phyloP scores from a whole-genome alignment of 1,284 basidiomycete species.

The Cryptococcus jaspeensis region DNA sequence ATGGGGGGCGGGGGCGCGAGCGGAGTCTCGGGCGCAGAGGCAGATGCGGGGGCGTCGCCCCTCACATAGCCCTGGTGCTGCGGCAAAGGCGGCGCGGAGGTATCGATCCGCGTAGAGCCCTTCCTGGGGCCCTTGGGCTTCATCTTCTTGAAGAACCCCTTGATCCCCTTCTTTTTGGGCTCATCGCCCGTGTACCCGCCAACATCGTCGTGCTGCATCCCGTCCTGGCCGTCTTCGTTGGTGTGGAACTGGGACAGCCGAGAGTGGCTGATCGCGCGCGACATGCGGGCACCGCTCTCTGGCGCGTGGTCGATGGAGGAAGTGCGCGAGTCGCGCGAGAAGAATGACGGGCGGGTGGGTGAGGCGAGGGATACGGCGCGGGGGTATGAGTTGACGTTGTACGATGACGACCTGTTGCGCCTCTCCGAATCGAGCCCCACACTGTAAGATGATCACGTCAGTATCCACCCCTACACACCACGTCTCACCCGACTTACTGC shows the following conservation, averaged over 20 bases:
- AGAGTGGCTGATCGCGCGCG: slow-evolving; percentile 29
- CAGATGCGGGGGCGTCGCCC: too few species aligned
- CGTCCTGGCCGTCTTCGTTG: slow-evolving; percentile 22
- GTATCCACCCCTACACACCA: neutral
- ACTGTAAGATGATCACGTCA: slow-evolving; percentile 16
- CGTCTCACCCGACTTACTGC: slow-evolving; percentile 65
- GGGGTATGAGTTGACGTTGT: slow-evolving; percentile 34
- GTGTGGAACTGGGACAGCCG: slow-evolving; percentile 33
- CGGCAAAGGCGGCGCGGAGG: neutral
- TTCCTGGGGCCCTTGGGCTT: slow-evolving; percentile 22
- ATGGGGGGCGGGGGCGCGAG: slow-evolving; percentile 80
- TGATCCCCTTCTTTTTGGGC: slow-evolving; percentile 71
- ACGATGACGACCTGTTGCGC: slow-evolving; percentile 31
- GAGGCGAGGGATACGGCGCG: slow-evolving; percentile 43
- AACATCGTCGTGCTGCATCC: slow-evolving; percentile 19
- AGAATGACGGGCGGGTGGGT: slow-evolving; percentile 44
- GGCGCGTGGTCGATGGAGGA: slow-evolving; percentile 24
- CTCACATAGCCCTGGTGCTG: neutral
- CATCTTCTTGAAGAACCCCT: slow-evolving; percentile 78
- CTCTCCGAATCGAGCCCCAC: slow-evolving; percentile 49
- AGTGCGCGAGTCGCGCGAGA: slow-evolving; percentile 30
- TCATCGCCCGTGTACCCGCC: slow-evolving; percentile 47
- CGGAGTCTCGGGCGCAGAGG: slow-evolving; percentile 54
- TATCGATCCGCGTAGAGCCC: slow-evolving; percentile 5
- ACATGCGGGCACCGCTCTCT: slow-evolving; percentile 6